Base-by-base conservation (phyloP, 2,329 filamentous ascomycete species). In the Metarhizium rileyi region DNA sequence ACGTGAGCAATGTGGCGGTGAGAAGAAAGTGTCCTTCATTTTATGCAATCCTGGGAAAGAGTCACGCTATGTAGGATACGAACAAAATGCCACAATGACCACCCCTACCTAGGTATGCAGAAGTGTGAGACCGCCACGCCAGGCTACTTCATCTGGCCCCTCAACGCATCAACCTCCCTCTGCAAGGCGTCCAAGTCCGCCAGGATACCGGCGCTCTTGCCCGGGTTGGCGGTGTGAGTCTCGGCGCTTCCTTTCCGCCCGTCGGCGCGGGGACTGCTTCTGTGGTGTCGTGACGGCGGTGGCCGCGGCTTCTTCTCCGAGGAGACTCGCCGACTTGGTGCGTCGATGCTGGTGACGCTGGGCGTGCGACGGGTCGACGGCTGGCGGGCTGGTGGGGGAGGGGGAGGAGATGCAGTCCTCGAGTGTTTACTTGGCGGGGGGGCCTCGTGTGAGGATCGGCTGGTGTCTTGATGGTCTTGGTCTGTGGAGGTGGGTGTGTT, bases 121-220 rank as follows among this genome's bases (percentile, higher is more conserved):
- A 5, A 33, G 22, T 23, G 33, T 33, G 26, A 27, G 20, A 20
- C 9, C n/a, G 36, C 14, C 35, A 48, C 46, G 16, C 22, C 3
- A 10, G 14, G 9, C 18, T 27, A 64, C 26, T 52, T 52, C 42
- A 65, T 33, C 56, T 65, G 62, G 20, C 66, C 67, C 47, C 66
- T 60, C 42, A 85, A 60, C 4, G 79, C 84, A 66, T 91, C 86
- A 36, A 91, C 86, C 60, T 91, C 87, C 60, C 77, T 77, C 66
- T 88, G 86, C 54, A 91, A 66, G 22, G 81, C 81, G 44, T 80
- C 77, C 49, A 91, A 66, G 62, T 90, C 85, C 1, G 84, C 84
- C 56, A 91, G 65, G 52, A 90, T 87, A 59, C 86, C 78, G 40
- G 69, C 55, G 50, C 70, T 61, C 60, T 71, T 61, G 57, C 66